phyloP scores from a whole-genome alignment of 2,329 filamentous ascomycete genomes.

The Leptographium procerum region DNA sequence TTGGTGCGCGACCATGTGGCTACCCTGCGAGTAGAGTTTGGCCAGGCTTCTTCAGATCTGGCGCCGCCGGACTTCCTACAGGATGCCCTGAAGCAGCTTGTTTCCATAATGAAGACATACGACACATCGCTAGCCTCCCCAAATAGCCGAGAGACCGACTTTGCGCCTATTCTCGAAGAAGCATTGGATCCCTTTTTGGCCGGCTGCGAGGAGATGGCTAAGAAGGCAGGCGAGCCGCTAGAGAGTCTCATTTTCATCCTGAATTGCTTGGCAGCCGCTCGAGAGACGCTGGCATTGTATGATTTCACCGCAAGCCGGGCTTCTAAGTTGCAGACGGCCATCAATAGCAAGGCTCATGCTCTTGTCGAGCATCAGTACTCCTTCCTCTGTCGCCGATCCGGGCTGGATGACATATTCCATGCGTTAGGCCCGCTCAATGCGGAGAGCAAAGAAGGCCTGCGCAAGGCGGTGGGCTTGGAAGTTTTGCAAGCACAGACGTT shows the following conservation, averaged over 20 bases:
- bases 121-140: conserved; percentile 63
- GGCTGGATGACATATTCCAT: conserved; percentile 52
- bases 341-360: conserved; percentile 42
- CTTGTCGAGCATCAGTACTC: conserved; percentile 57
- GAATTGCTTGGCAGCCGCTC: conserved; percentile 56
- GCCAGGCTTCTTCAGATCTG: conserved; percentile 60
- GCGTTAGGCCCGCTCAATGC: conserved; percentile 33
- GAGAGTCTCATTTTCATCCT: conserved; percentile 57
- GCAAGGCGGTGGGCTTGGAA: conserved; percentile 40
- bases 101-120: conserved; percentile 72
- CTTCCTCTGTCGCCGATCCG: conserved; percentile 67
- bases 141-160: conserved; percentile 52
- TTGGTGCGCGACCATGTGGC: conserved; percentile 72
- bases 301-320: conserved; percentile 51
- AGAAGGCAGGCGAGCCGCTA: conserved; percentile 41
- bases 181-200: conserved; percentile 78
- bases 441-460: conserved; percentile 33
- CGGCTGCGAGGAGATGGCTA: conserved; percentile 60
- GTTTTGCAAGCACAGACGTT: conserved; percentile 51
- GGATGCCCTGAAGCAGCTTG: conserved; percentile 68
- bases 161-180: conserved; percentile 63
- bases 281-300: conserved; percentile 43
- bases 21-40: conserved; percentile 59
- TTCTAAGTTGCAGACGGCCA: conserved; percentile 41
- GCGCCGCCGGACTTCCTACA: conserved; percentile 69